phyloP scores from a whole-genome alignment of 768 basidiomycete species.

The Saitozyma sp. region DNA sequence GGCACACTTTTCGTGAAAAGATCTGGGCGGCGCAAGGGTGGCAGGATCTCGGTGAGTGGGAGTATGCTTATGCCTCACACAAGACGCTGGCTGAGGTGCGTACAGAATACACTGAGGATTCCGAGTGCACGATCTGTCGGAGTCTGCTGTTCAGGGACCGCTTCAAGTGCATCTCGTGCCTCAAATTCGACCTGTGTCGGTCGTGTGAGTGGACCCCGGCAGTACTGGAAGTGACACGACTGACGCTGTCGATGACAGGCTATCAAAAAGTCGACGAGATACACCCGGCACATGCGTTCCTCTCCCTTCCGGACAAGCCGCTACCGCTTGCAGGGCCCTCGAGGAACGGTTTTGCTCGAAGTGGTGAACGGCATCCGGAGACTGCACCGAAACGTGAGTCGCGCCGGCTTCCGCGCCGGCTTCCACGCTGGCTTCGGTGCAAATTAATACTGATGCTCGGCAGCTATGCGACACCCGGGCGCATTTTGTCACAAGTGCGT shows the following conservation, averaged over 20 bases:
- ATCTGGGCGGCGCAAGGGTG: constrained; percentile 80
- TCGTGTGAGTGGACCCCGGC: constrained; percentile 59
- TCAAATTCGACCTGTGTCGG: constrained; percentile 75
- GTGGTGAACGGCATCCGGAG: not conserved
- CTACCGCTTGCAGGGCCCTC: constrained; percentile 1
- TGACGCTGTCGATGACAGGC: constrained; percentile 55
- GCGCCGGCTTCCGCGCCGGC: too few species aligned
- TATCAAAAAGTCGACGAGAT: constrained; percentile 74
- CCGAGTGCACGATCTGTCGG: constrained; percentile 78
- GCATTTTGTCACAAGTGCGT: constrained; percentile 85
- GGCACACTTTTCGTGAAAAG: constrained; percentile 84
- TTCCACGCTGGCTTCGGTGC: too few species aligned
- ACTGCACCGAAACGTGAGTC: too few species aligned
- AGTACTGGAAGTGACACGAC: not conserved
- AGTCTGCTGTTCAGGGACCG: constrained; percentile 64
- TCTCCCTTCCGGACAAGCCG: constrained; percentile 68
- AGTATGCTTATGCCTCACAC: not conserved
- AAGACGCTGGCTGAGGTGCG: not conserved
- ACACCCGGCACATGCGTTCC: constrained; percentile 84
- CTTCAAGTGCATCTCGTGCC: constrained; percentile 80
- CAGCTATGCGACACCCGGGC: constrained; percentile 61
- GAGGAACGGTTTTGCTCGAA: not conserved
- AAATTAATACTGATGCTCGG: not conserved
- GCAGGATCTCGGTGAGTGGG: constrained; percentile 78
- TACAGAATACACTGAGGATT: constrained; percentile 73